These are phyloP conservation scores for Kalmusia sp. DNA, from an alignment of 2,329 filamentous ascomycete species.

Conservation along the genomic window DNA sequence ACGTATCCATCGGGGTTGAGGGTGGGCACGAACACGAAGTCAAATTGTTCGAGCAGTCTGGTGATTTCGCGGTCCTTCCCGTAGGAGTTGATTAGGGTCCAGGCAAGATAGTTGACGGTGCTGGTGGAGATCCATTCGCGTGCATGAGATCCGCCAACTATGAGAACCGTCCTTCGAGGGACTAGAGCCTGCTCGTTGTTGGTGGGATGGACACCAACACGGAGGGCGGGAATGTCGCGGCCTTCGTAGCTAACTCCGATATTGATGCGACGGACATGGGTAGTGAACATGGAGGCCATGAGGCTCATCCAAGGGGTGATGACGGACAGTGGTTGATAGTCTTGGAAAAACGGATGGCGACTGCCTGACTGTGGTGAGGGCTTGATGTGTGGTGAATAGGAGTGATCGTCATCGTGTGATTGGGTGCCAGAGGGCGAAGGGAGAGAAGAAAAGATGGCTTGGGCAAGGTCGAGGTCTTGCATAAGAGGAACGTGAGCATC, in stretches of 20 bases:
- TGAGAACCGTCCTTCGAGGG: conserved; percentile 76
- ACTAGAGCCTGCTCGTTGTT: conserved; percentile 54
- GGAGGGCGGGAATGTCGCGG: conserved; percentile 81
- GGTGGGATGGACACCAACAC: conserved; percentile 70
- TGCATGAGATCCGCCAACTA: conserved; percentile 88
- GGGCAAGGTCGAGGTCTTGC: conserved; percentile 71
- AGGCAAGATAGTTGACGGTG: conserved; percentile 89
- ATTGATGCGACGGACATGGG: conserved; percentile 73
- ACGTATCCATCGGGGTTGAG: conserved; percentile 94
- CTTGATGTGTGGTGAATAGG: conserved; percentile 35
- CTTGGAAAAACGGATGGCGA: conserved; percentile 76
- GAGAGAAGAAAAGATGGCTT: conserved; percentile 79
- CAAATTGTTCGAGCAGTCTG: conserved; percentile 80
- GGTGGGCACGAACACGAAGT: conserved; percentile 87
- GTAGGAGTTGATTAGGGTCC: conserved; percentile 84
- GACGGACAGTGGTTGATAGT: conserved; percentile 88
- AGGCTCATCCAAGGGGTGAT: conserved; percentile 92
- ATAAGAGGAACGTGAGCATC: conserved; percentile 77
- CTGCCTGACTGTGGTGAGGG: conserved; percentile 55
- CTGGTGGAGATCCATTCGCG: conserved; percentile 96
- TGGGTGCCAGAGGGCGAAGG: conserved; percentile 55
- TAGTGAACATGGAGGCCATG: conserved; percentile 87
- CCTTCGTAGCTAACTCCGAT: conserved; percentile 90
- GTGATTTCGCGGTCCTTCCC: conserved; percentile 75
- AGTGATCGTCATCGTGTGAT: conserved; percentile 31